A percentile compares a stretch with the other conserved stretches of the same genome.
Evolutionary conservation across 2,329 filamentous ascomycete genomes (phyloP).

Genomic region (Colletotrichum chlorophyti): DNA sequence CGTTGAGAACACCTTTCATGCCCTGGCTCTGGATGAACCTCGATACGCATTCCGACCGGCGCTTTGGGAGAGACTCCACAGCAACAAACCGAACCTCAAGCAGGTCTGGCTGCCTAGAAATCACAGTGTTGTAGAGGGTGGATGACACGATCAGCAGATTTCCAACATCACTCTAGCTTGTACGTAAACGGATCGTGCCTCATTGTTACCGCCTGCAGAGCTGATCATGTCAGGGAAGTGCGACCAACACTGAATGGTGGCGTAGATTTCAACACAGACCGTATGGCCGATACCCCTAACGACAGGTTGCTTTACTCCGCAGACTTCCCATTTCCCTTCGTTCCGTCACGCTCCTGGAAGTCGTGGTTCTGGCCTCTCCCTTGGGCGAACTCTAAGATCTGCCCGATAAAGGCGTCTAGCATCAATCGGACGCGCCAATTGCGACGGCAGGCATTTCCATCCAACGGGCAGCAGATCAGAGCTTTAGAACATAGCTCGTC

Average conservation of each 20-base stretch:
- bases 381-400: slow-evolving; percentile 7
- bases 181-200: slow-evolving; percentile 35
- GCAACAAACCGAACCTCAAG: slow-evolving; percentile 50
- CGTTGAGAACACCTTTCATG: slow-evolving; percentile 65
- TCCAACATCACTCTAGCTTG: slow-evolving; percentile 46
- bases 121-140: slow-evolving; percentile 74
- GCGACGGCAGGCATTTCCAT: slow-evolving; percentile 33
- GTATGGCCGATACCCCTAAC: neutral
- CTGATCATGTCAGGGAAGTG: slow-evolving; percentile 53
- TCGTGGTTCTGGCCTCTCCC: neutral
- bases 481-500: slow-evolving; percentile 45
- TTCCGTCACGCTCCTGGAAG: neutral
- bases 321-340: neutral
- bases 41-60: slow-evolving; percentile 59
- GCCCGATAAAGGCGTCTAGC: neutral
- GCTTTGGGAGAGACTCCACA: slow-evolving; percentile 56
- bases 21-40: slow-evolving; percentile 63
- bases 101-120: slow-evolving; percentile 73
- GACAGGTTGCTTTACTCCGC: slow-evolving; percentile 1
- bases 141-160: slow-evolving; percentile 60
- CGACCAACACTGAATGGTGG: slow-evolving; percentile 59
- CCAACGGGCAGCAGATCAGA: slow-evolving; percentile 35
- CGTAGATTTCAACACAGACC: slow-evolving; percentile 51
- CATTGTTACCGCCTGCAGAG: neutral
- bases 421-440: slow-evolving; percentile 43